A percentile compares a stretch with the other conserved stretches of the same genome.
phyloP scores from a whole-genome alignment of 2,329 filamentous ascomycete species.

The Colletotrichum tropicicola region DNA sequence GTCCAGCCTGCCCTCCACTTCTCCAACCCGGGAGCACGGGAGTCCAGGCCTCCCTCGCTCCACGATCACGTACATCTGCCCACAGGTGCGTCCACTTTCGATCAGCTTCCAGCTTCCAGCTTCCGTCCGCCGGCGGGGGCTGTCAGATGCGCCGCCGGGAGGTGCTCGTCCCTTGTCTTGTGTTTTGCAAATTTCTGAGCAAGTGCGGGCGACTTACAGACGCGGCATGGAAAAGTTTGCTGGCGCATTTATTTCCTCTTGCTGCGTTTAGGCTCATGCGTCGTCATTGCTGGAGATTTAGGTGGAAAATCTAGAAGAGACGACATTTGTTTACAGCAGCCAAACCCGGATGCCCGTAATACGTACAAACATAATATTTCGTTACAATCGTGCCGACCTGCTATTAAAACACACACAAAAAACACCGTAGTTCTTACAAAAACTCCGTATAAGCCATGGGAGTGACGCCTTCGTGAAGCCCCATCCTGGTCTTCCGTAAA shows the following conservation, averaged over 20 bases:
- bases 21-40: not conserved
- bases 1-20: slow-evolving; percentile 15
- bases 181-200: not conserved
- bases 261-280: too few species aligned
- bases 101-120: too few species aligned
- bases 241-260: too few species aligned
- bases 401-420: not conserved
- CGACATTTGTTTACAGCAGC: too few species aligned
- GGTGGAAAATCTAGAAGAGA: too few species aligned
- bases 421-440: slow-evolving; percentile 7
- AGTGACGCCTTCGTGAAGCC: too few species aligned
- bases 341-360: not conserved
- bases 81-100: not conserved
- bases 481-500: too few species aligned
- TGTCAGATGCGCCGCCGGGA: too few species aligned
- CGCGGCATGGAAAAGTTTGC: not conserved
- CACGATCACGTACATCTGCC: not conserved
- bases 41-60: not conserved
- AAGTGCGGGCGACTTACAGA: too few species aligned
- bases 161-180: not conserved
- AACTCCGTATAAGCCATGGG: not conserved
- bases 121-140: too few species aligned
- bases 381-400: slow-evolving; percentile 5
- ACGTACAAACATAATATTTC: not conserved
- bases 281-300: too few species aligned